Percentiles rank a stretch among this genome's conserved stretches.
Evolutionary conservation across 306 rosid species (phyloP).

Genomic region (Casuarina glauca): DNA sequence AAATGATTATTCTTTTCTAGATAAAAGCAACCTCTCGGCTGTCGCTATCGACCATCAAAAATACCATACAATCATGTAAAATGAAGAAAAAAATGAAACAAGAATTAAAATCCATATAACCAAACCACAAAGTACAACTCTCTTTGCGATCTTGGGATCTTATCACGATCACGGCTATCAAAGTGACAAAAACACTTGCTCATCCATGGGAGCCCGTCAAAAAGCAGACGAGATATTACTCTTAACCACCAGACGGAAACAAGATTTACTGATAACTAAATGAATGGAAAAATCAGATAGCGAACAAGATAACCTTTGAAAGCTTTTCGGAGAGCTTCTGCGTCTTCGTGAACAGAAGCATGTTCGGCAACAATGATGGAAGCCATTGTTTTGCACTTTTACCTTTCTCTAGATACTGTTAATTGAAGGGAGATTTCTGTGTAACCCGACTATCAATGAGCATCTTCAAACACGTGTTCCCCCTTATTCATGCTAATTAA

Average conservation of each 20-base stretch:
- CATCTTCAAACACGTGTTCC: neutral
- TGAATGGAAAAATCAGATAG: neutral
- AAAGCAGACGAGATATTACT: neutral
- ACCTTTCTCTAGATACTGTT: neutral
- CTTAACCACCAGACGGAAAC: neutral
- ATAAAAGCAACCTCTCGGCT: too few species aligned
- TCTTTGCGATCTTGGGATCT: too few species aligned
- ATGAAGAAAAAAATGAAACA: too few species aligned
- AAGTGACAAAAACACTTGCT: neutral
- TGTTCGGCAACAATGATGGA: constrained; percentile 42
- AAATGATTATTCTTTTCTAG: too few species aligned
- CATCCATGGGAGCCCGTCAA: neutral
- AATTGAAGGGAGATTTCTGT: neutral
- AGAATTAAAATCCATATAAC: too few species aligned
- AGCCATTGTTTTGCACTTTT: constrained; percentile 40
- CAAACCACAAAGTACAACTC: neutral
- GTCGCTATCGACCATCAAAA: too few species aligned
- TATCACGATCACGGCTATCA: neutral
- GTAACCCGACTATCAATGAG: neutral
- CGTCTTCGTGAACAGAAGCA: constrained; percentile 55
- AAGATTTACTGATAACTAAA: neutral
- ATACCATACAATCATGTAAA: too few species aligned
- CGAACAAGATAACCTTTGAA: constrained; percentile 39
- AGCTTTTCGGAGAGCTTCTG: constrained; percentile 59
- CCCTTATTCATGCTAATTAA: neutral